Conservation (phyloP, 371 early-diverging fungal species). For the Thermomucor indicae-seudaticae region DNA sequence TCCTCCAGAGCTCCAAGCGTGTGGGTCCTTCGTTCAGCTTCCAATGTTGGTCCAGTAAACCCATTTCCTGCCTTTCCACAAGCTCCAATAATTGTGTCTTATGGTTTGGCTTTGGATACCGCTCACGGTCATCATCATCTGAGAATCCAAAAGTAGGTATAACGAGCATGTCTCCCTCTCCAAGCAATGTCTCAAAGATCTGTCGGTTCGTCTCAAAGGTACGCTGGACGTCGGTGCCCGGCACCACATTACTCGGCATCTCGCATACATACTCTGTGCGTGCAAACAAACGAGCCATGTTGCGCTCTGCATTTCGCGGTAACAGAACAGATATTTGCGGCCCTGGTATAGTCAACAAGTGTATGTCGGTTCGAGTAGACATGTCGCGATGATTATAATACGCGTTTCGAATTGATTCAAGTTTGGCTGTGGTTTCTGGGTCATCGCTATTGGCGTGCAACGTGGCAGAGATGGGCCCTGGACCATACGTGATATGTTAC, state of each 20-base stretch:
- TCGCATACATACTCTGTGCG: conserved; percentile 35
- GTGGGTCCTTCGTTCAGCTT: conserved; percentile 43
- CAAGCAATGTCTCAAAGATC: conserved; percentile 23
- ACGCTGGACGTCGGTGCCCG: conserved; percentile 32
- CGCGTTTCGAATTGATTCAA: conserved; percentile 16
- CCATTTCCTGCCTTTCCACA: conserved; percentile 22
- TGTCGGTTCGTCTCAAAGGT: conserved; percentile 35
- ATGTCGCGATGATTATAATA: conserved; percentile 21
- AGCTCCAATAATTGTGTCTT: conserved; percentile 25
- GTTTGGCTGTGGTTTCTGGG: background rate
- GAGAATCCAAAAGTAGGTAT: conserved; percentile 38
- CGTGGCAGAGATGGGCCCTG: conserved; percentile 43
- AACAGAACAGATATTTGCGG: conserved; percentile 22
- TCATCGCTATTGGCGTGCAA: conserved; percentile 28
- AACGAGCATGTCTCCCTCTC: conserved; percentile 35
- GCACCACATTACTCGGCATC: conserved; percentile 31
- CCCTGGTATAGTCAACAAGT: conserved; percentile 23
- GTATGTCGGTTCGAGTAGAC: conserved; percentile 29
- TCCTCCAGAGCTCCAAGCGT: conserved; percentile 31
- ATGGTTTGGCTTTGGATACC: conserved; percentile 20
- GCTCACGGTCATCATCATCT: conserved; percentile 3
- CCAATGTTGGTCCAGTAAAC: conserved; percentile 39
- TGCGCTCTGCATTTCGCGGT: conserved; percentile 46
- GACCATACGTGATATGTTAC: background rate
- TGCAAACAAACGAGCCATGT: conserved; percentile 41